Conservation (phyloP, 192 early-diverging fungal species). For the Thoreauomyces humboldtii region DNA sequence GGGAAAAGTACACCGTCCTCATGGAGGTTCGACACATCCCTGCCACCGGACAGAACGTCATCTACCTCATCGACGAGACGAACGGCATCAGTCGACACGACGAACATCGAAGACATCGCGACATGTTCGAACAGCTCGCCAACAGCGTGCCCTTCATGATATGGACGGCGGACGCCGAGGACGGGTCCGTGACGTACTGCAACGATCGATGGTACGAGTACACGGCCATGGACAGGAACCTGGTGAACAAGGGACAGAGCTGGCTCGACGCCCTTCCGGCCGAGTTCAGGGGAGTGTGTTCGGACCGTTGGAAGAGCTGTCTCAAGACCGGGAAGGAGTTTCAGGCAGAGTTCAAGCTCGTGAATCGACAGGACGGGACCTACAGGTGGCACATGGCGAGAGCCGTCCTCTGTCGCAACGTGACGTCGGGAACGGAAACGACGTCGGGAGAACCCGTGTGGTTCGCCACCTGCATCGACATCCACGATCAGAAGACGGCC, state of each 20-base stretch:
- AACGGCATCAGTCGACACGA: no score
- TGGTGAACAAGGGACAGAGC: neutral
- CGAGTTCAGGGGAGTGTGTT: neutral
- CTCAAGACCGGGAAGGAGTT: neutral
- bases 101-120: no score
- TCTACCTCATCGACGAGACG: neutral
- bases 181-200: neutral
- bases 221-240: neutral
- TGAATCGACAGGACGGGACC: no score
- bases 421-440: no score
- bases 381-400: neutral
- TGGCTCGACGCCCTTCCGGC: neutral
- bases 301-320: neutral
- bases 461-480: neutral
- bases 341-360: neutral
- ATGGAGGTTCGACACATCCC: neutral
- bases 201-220: constrained; percentile 3
- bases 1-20: neutral
- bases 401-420: neutral
- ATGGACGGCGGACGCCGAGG: neutral
- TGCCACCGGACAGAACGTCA: neutral
- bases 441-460: neutral
- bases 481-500: neutral
- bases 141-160: constrained; percentile 1
- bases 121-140: constrained; percentile 1